Base-by-base conservation (phyloP, 1,284 basidiomycete species). In the Boletus semigastroideus region DNA sequence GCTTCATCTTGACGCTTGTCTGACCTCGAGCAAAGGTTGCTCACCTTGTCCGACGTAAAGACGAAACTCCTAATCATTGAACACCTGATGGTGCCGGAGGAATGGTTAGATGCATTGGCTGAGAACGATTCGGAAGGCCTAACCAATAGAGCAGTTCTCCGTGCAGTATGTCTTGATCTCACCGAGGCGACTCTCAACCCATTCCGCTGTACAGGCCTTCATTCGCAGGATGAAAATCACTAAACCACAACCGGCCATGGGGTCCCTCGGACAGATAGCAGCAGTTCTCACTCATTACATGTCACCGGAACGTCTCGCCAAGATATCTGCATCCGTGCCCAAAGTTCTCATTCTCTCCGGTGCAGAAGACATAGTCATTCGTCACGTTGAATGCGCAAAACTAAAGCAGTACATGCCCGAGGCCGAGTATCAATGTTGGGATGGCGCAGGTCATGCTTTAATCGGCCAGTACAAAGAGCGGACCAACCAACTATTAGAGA, bases 261-360 rank as follows among this genome's bases (percentile, higher is more conserved):
- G 91, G 0, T 73, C 81, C 17, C 54, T 94, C 3, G 89, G 86
- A 3, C 92, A 94, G 65, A 85, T 91, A 78, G 75, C 72, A 6
- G 90, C 92, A 0, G 87, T 70, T 0, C 54, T 90, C 4, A 87
- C 85, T 0, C 92, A 94, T 64, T 64, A 78, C 49, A 83, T 94
- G 48, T 68, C 76, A 3, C 72, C 78, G 0, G 76, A 75, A 0
- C 78, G 81, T 1, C 76, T 93, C 13, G 66, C 67, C 6, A 62
- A 62, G 33, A 83, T 94, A 42, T 79, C 84, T 2, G 63, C 66
- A 0, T 71, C 71, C 4, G 78, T 94, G 14, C 77, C 80, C 11
- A 80, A 81, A 57, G 78, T 92, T 4, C 57, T 78, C 13, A 86
- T 94, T 55, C 62, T 92, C 16, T 89, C 84, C 0, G 93, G 92